Base-by-base conservation (phyloP, 495 filamentous ascomycete genomes). In the Tuber brumale region DNA sequence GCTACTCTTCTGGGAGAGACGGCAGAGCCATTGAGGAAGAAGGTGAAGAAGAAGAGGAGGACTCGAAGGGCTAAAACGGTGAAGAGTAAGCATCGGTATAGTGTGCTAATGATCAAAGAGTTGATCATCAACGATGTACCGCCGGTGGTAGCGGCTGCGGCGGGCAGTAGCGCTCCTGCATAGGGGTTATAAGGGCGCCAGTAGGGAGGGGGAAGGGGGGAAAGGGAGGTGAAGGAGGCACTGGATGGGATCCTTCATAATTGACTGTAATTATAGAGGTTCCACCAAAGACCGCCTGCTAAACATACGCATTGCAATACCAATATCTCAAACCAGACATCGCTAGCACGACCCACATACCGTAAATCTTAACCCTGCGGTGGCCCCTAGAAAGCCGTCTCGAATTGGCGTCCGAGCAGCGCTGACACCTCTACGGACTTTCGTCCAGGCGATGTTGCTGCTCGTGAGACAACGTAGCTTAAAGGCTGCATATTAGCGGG, bases 1-100 rank as follows among this genome's bases (percentile, higher is more conserved):
- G 93, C 94, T 3, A 88, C 90, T 57, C 93, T 98, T n/a, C 87
- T 94, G 74, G 94, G 93, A 16, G 89, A 92, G 43, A 97, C 98
- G 85, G 85, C 88, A 31, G 95, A 98, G 88, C 96, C 96, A 69
- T 84, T 97, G 88, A 86, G 93, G 75, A 83, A 93, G 74, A 92
- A 92, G 86, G 89, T 94, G 87, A 98, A 98, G 92, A 98, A 92
- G 81, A 97, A 97, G 90, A 85, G 90, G 85, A 90, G 95, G 86
- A 89, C 91, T 82, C 87, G 96, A 82, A 89, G 90, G 81, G 87
- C 89, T 18, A 92, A 90, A 86, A 87, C 83, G 51, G 90, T 94
- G 23, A 88, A 85, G 84, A 97, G 92, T 86, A 97, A 98, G 88
- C 92, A 96, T 82, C 86, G 87, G 81, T 94, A 90, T 85, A 99